phyloP scores from a whole-genome alignment of 1,284 basidiomycete genomes.

The Trichosporon asahii region DNA sequence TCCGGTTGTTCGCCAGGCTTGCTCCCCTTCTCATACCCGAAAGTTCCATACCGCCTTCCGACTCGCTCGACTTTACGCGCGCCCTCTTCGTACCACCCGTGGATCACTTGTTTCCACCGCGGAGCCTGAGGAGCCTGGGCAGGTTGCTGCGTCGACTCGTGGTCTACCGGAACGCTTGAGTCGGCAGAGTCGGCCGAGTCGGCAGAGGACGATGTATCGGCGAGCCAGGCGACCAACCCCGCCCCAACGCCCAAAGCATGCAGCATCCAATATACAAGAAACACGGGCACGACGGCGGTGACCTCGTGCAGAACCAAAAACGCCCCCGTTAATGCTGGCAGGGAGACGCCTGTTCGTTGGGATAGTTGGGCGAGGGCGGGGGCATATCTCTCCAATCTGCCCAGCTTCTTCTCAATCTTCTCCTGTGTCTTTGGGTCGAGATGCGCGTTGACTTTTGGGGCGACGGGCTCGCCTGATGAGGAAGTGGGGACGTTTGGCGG shows the following conservation, averaged over 20 bases:
- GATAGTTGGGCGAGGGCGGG: conserved; percentile 36
- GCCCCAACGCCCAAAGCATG: conserved; percentile 69
- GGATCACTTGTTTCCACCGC: conserved; percentile 38
- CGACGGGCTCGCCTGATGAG: background rate
- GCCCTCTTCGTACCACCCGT: conserved; percentile 69
- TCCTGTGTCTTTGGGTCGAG: background rate
- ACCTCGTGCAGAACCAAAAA: conserved; percentile 84
- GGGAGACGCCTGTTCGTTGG: conserved; percentile 53
- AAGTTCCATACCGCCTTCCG: conserved; percentile 72
- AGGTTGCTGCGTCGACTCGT: background rate
- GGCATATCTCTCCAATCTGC: conserved; percentile 22
- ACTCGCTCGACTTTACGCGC: conserved; percentile 67
- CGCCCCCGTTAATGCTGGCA: conserved; percentile 72
- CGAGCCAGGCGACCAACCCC: conserved; percentile 56
- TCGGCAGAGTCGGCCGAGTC: no score
- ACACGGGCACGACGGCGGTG: conserved; percentile 74
- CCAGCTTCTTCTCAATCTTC: background rate
- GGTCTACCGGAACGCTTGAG: background rate
- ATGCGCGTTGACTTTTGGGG: background rate
- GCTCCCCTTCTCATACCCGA: conserved; percentile 65
- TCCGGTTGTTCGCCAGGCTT: conserved; percentile 11
- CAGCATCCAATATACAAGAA: conserved; percentile 70
- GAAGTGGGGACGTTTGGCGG: background rate
- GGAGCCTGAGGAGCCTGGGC: no score
- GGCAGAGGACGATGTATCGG: background rate